Conservation (phyloP, 208 protist species). For the Herpetomonas samuelpessoai region DNA sequence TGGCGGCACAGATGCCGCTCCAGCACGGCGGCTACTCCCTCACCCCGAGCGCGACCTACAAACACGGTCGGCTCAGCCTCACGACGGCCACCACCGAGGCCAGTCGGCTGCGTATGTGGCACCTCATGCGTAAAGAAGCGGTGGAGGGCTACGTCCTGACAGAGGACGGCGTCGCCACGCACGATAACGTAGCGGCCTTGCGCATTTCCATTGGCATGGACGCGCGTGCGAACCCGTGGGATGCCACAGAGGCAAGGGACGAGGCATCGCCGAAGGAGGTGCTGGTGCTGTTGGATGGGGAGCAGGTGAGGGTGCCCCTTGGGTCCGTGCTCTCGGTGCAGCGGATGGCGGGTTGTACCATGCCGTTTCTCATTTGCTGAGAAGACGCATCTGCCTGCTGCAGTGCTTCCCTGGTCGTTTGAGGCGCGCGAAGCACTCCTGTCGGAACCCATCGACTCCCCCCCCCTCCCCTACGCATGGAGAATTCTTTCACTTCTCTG, state of each 20-base stretch:
- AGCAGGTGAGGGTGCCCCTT: slow-evolving; percentile 36
- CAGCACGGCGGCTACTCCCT: slow-evolving; percentile 70
- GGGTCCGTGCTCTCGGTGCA: slow-evolving; percentile 41
- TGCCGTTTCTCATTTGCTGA: slow-evolving; percentile 38
- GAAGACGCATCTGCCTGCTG: too few species aligned
- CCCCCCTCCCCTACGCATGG: too few species aligned
- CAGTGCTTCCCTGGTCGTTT: too few species aligned
- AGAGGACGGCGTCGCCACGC: slow-evolving; percentile 78
- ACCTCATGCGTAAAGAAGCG: slow-evolving; percentile 78
- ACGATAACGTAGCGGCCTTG: slow-evolving; percentile 27
- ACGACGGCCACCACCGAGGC: slow-evolving; percentile 54
- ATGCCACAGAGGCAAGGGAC: slow-evolving; percentile 5
- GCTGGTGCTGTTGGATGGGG: slow-evolving; percentile 62
- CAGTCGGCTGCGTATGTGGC: slow-evolving; percentile 63
- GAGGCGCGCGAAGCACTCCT: too few species aligned
- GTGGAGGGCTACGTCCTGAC: slow-evolving; percentile 47
- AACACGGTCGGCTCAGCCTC: slow-evolving; percentile 33
- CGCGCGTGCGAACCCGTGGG: slow-evolving; percentile 3
- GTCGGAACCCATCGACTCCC: too few species aligned
- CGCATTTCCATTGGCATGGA: slow-evolving; percentile 26
- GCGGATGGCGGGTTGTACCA: slow-evolving; percentile 21
- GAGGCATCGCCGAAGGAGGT: not conserved
- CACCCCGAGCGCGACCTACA: slow-evolving; percentile 54
- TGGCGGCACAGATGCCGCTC: slow-evolving; percentile 75
- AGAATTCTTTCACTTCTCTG: too few species aligned